Base-by-base conservation (phyloP, 1,284 basidiomycete genomes). In the Ustilago vetiveriae region DNA sequence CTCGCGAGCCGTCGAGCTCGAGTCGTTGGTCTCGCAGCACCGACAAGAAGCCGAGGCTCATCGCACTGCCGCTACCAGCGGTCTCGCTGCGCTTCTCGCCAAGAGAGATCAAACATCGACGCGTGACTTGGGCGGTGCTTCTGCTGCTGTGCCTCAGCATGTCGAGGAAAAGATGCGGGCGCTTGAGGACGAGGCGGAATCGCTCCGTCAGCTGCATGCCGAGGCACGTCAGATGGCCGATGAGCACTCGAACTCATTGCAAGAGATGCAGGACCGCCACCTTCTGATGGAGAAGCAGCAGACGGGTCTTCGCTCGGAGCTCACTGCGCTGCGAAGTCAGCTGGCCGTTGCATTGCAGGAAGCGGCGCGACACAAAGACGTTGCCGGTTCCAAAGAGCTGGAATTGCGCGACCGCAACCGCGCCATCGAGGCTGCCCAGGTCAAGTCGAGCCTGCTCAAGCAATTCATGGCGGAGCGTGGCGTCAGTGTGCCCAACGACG, bases 381-480 rank as follows among this genome's bases (percentile, higher is more conserved):
- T 64, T 9, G 49, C 68, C 19, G 56, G 42, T 36, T 43, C 52
- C 32, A 74, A 72, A 79, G 93, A 97, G 57, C 82, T 85, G 9
- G 88, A 90, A 60, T 83, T 92, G 38, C 85, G 85, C 36, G 89
- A 90, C 51, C 88, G 88, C 75, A 81, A 85, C 47, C 88, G 89
- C 79, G 87, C 90, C 40, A 86, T 88, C 2, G 86, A 90, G 5
- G 91, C 93, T 55, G 85, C 89, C 0, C 88, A 88, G 63, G 85
- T 94, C 63, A 91, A 92, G 69, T 84, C 92, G 63, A 87, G 86
- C 30, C 89, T 93, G 84, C 85, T 98, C 62, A 89, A 92, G 53
- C 91, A 89, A 76, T 90, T 96, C 78, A 87, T 98, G 49, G 88
- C 89, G 37, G 96, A 98, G 78, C 90, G 92, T 27, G 73, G 77